phyloP scores from a whole-genome alignment of 2,329 filamentous ascomycete genomes.

The Alternaria atra region DNA sequence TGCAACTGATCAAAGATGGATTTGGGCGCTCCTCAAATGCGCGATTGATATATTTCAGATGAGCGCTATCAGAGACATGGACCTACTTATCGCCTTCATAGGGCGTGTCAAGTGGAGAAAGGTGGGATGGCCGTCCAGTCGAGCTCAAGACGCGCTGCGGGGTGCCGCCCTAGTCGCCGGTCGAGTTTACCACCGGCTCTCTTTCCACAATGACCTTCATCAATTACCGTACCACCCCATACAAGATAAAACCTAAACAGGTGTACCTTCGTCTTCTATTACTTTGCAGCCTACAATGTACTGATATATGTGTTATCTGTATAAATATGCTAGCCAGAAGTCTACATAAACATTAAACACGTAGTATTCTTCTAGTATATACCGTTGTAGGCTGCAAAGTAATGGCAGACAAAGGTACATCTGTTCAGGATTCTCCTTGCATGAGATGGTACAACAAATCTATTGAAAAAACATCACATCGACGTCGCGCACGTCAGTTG shows the following conservation, averaged over 20 bases:
- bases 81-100: not conserved
- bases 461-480: not conserved
- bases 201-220: not conserved
- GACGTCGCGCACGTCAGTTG: too few species aligned
- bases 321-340: too few species aligned
- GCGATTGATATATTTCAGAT: not conserved
- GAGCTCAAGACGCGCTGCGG: not conserved
- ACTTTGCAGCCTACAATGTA: too few species aligned
- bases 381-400: too few species aligned
- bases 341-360: too few species aligned
- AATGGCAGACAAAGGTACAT: too few species aligned
- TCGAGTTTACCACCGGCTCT: not conserved
- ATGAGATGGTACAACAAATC: too few species aligned
- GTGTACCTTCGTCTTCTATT: too few species aligned
- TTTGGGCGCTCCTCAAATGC: not conserved
- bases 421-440: too few species aligned
- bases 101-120: not conserved
- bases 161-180: conserved; percentile 1
- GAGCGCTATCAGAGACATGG: not conserved
- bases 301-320: too few species aligned
- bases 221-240: not conserved
- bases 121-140: not conserved
- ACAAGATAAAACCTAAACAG: too few species aligned
- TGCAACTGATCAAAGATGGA: not conserved
- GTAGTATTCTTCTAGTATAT: too few species aligned